A percentile compares a stretch with the other conserved stretches of the same genome.
Evolutionary conservation across 2,329 filamentous ascomycete genomes (phyloP).

Genomic region (Aspergillus sp.): DNA sequence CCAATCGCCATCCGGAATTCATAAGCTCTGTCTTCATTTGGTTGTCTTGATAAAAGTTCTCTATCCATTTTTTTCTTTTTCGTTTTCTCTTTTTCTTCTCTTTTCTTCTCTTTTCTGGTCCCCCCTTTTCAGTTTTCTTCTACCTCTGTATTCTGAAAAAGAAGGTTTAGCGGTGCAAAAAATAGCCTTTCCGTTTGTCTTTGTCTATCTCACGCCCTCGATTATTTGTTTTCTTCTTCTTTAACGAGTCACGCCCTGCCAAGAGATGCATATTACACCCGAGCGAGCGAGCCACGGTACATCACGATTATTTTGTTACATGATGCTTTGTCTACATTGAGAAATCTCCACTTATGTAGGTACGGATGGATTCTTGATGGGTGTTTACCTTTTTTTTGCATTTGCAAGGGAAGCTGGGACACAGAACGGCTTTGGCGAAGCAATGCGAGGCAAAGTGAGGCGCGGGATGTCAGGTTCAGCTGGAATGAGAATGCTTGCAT

Average conservation of each 20-base stretch:
- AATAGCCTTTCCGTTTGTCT: neutral
- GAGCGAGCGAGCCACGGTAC: neutral
- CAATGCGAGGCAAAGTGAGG: neutral
- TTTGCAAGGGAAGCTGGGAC: neutral
- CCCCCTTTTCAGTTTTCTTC: constrained; percentile 3
- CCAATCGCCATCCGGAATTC: neutral
- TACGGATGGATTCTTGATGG: constrained; percentile 2
- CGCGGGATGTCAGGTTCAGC: neutral
- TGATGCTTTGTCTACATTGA: neutral
- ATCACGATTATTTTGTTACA: neutral
- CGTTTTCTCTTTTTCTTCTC: neutral
- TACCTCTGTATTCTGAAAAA: neutral
- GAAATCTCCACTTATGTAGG: constrained; percentile 3
- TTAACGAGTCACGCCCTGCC: neutral
- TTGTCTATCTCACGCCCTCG: neutral
- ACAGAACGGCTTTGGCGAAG: neutral
- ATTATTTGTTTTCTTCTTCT: neutral
- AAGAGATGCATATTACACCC: neutral
- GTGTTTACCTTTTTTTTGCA: neutral
- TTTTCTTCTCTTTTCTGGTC: neutral
- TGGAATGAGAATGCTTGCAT: neutral
- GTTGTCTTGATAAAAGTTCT: constrained; percentile 6
- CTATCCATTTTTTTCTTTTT: constrained; percentile 1
- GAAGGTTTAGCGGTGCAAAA: constrained; percentile 1
- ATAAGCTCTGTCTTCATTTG: neutral